Percentiles rank a stretch among this genome's conserved stretches.
Evolutionary conservation across 495 filamentous ascomycete genomes (phyloP).

Genomic region (Aspergillus ostianus): DNA sequence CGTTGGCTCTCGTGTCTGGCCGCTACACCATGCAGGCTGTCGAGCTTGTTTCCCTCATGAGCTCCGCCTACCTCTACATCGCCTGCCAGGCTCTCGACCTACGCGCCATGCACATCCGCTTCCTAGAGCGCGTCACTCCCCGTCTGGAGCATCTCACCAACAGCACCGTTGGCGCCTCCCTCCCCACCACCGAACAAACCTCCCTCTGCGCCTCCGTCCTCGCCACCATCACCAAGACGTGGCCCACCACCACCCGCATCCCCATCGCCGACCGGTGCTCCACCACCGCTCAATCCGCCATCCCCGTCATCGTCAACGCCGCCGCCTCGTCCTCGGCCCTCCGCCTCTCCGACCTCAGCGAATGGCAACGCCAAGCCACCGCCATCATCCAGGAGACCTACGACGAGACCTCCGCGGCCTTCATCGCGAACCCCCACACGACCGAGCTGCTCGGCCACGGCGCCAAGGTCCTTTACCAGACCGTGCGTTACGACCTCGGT

Average conservation of each 20-base stretch:
- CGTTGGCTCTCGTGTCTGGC: constrained; percentile 55
- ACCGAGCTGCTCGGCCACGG: constrained; percentile 21
- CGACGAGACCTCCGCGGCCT: constrained; percentile 12
- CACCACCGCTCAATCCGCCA: constrained; percentile 13
- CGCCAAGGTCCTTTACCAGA: constrained; percentile 21
- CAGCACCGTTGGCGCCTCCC: background rate
- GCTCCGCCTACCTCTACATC: constrained; percentile 49
- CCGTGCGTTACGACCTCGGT: constrained; percentile 21
- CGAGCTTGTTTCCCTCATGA: constrained; percentile 55
- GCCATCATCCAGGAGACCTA: constrained; percentile 11
- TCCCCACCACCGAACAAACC: constrained; percentile 4
- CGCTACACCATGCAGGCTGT: constrained; percentile 56
- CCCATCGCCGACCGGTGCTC: constrained; percentile 48
- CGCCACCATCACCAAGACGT: background rate
- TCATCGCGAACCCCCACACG: constrained; percentile 20
- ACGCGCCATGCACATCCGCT: constrained; percentile 29
- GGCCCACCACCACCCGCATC: constrained; percentile 24
- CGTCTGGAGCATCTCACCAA: constrained; percentile 7
- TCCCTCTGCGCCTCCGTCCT: constrained; percentile 1
- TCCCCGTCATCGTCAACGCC: constrained; percentile 15
- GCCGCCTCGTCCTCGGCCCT: background rate
- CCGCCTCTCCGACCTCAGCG: constrained; percentile 11
- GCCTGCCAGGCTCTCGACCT: constrained; percentile 49
- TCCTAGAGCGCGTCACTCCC: constrained; percentile 8
- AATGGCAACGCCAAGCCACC: constrained; percentile 18